phyloP scores from a whole-genome alignment of 352 stramenopile species.

The Aphanomyces invadans region DNA sequence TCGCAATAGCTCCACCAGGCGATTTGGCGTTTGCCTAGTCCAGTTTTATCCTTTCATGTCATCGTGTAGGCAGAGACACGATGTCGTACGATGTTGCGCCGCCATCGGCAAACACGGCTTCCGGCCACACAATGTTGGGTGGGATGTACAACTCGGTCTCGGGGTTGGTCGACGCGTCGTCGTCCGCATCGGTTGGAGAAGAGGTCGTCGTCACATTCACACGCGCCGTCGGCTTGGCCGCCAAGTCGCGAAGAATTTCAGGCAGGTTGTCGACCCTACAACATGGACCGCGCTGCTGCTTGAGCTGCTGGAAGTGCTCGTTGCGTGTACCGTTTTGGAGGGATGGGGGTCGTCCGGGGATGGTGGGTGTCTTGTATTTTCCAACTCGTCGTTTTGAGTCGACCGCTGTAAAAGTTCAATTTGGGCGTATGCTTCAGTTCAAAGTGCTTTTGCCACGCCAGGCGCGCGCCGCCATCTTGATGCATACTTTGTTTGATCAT shows the following conservation, averaged over 20 bases:
- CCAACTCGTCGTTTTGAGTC: slow-evolving; percentile 1
- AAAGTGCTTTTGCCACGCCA: slow-evolving; percentile 19
- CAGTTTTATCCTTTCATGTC: too few species aligned
- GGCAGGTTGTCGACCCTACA: slow-evolving; percentile 13
- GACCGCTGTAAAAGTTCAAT: slow-evolving; percentile 15
- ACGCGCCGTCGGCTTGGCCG: background rate
- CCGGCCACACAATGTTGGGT: slow-evolving; percentile 19
- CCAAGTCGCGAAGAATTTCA: slow-evolving; percentile 16
- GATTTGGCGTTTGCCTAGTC: too few species aligned
- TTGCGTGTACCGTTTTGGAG: slow-evolving; percentile 17
- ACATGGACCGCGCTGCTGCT: too few species aligned
- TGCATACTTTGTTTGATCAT: slow-evolving; percentile 21
- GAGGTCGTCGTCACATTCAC: too few species aligned
- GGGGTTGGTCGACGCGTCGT: background rate
- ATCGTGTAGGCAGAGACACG: background rate
- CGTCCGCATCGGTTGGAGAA: background rate
- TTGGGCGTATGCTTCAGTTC: slow-evolving; percentile 13
- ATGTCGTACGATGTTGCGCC: background rate
- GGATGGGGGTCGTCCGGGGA: background rate
- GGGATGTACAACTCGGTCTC: slow-evolving; percentile 19
- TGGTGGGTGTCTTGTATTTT: slow-evolving; percentile 17
- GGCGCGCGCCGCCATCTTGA: slow-evolving; percentile 14
- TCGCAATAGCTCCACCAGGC: background rate
- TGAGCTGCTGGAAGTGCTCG: too few species aligned
- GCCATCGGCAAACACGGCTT: background rate